These are phyloP conservation scores for Capsaspora owczarzaki DNA, from an alignment of 78 protist species.

Conservation along the genomic window DNA sequence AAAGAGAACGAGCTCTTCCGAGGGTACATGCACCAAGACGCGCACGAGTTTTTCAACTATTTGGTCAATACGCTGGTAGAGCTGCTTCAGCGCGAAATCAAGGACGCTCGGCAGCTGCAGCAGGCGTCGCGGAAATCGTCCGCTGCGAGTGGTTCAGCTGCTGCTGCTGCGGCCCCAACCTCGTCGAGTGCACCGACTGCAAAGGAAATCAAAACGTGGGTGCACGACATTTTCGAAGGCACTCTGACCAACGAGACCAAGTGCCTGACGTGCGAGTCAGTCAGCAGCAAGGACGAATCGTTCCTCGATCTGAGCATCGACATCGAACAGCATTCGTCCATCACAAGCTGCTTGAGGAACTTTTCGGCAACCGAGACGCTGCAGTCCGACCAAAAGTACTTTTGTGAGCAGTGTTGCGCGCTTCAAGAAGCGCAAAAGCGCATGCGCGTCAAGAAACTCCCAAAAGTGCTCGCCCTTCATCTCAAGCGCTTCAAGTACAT, in stretches of 20 bases:
- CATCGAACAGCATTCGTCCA: conserved; percentile 60
- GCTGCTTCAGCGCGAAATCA: too few species aligned
- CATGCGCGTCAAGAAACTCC: conserved; percentile 62
- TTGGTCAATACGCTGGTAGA: conserved; percentile 71
- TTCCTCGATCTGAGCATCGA: conserved; percentile 81
- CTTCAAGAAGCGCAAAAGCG: conserved; percentile 81
- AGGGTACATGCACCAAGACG: conserved; percentile 73
- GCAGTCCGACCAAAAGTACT: conserved; percentile 64
- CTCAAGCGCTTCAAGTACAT: conserved; percentile 83
- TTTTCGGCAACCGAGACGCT: conserved; percentile 61
- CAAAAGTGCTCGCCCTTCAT: conserved; percentile 75
- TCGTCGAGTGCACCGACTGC: neutral
- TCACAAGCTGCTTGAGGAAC: conserved; percentile 54
- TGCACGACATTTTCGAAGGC: conserved; percentile 85
- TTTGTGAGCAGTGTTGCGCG: conserved; percentile 74
- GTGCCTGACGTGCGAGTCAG: conserved; percentile 79
- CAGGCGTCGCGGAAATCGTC: neutral
- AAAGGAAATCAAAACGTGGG: conserved; percentile 44
- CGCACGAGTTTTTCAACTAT: conserved; percentile 84
- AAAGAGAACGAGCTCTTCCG: conserved; percentile 68
- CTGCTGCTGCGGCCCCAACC: neutral
- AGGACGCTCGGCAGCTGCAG: too few species aligned
- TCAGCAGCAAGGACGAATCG: conserved; percentile 65
- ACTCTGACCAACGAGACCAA: conserved; percentile 68
- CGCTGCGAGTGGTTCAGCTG: neutral